Evolutionary conservation across 495 filamentous ascomycete species (phyloP).

Genomic region (Neurospora sp.): DNA sequence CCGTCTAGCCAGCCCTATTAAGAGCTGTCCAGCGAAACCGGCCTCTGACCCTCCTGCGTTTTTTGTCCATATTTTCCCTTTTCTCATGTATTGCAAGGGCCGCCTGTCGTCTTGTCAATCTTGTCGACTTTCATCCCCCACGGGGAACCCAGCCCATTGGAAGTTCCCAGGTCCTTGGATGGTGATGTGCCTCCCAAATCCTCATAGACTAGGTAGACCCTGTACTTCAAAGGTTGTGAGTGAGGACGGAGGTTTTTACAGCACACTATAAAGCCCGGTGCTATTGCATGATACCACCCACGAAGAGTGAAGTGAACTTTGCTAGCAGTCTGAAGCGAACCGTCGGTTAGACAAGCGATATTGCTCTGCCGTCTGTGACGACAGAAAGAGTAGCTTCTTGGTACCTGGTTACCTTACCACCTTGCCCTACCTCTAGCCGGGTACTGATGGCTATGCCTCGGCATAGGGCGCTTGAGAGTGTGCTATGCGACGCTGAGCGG

Average conservation of each 20-base stretch:
- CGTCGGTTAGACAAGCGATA: not conserved
- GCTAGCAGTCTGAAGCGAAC: not conserved
- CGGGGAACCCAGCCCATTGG: not conserved
- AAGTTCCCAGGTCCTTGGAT: not conserved
- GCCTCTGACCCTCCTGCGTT: not conserved
- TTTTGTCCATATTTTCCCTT: not conserved
- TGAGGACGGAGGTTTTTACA: not conserved
- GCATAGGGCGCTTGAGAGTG: not conserved
- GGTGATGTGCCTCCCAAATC: not conserved
- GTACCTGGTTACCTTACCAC: not conserved
- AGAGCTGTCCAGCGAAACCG: not conserved
- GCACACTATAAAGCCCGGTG: not conserved
- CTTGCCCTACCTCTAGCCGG: not conserved
- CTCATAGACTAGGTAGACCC: not conserved
- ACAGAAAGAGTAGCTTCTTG: not conserved
- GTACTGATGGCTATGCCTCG: not conserved
- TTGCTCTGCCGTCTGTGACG: not conserved
- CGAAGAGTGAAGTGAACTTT: not conserved
- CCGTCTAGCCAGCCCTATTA: not conserved
- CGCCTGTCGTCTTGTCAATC: not conserved
- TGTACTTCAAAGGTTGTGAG: not conserved
- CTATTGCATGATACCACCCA: not conserved
- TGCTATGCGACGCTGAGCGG: not conserved
- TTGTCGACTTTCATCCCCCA: not conserved
- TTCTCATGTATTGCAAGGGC: not conserved